These are phyloP conservation scores for Fusarium algeriense DNA, from an alignment of 2,329 filamentous ascomycete genomes.

Conservation along the genomic window DNA sequence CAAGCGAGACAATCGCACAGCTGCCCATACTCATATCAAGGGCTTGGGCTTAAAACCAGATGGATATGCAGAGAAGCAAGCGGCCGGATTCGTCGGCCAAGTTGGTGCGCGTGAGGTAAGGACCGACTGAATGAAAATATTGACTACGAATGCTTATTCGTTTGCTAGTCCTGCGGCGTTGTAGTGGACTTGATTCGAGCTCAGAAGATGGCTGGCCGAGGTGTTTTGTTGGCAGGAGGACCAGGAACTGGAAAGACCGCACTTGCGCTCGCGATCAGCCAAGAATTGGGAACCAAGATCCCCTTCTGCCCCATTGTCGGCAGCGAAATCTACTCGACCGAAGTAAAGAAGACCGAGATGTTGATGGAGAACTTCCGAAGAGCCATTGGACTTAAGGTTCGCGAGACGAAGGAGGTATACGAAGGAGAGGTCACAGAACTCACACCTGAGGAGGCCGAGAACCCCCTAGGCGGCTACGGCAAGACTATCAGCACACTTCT, in stretches of 20 bases:
- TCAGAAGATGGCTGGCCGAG: slow-evolving; percentile 97
- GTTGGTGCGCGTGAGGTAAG: slow-evolving; percentile 85
- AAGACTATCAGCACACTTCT: slow-evolving; percentile 97
- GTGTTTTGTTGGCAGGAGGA: slow-evolving; percentile 91
- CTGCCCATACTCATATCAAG: slow-evolving; percentile 97
- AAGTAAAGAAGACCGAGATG: slow-evolving; percentile 99
- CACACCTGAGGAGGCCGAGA: slow-evolving; percentile 97
- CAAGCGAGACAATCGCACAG: slow-evolving; percentile 94
- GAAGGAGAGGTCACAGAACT: slow-evolving; percentile 98
- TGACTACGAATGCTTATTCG: slow-evolving; percentile 33
- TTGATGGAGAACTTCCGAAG: slow-evolving; percentile 99
- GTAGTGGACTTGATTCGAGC: slow-evolving; percentile 95
- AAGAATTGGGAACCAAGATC: slow-evolving; percentile 97
- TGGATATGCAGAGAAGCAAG: slow-evolving; percentile 84
- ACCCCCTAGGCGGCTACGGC: slow-evolving; percentile 95
- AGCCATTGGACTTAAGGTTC: slow-evolving; percentile 95
- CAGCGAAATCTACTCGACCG: slow-evolving; percentile 96
- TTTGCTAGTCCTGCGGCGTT: slow-evolving; percentile 84
- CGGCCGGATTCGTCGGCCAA: slow-evolving; percentile 91
- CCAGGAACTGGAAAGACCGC: slow-evolving; percentile 98
- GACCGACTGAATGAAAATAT: background rate
- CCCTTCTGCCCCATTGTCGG: slow-evolving; percentile 98
- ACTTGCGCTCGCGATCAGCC: slow-evolving; percentile 92
- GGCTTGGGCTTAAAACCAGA: slow-evolving; percentile 88
- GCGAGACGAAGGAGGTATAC: slow-evolving; percentile 99